Conservation (phyloP, 345 rosid genomes). For the Aethionema arabicum region DNA sequence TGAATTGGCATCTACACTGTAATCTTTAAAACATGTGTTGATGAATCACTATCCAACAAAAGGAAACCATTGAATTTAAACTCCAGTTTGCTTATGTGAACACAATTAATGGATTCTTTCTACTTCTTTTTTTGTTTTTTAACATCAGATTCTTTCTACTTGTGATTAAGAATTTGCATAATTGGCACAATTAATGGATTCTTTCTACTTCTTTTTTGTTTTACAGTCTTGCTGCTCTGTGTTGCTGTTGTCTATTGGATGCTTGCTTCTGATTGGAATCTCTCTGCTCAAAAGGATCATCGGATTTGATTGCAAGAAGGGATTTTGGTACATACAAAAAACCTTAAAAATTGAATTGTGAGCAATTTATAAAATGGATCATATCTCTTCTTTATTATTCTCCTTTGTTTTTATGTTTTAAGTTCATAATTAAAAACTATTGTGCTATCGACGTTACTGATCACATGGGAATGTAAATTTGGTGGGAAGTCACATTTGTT, state of each 20-base stretch:
- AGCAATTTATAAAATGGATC: background rate
- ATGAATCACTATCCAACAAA: too few relatives aligned
- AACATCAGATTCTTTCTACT: too few relatives aligned
- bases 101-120: too few relatives aligned
- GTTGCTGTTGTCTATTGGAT: conserved; percentile 42
- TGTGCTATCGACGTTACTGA: conserved; percentile 14
- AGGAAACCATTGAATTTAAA: too few relatives aligned
- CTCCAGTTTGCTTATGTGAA: too few relatives aligned
- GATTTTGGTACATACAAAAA: background rate
- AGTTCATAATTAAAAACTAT: conserved; percentile 3
- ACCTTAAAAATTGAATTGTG: conserved; percentile 1
- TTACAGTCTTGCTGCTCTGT: conserved; percentile 51
- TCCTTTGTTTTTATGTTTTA: conserved; percentile 23
- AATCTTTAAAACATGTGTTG: too few relatives aligned
- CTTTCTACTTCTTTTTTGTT: too few relatives aligned
- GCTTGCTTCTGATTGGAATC: conserved; percentile 44
- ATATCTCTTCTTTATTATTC: conserved; percentile 10
- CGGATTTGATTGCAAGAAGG: conserved; percentile 12
- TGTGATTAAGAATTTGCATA: background rate
- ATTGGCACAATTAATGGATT: too few relatives aligned
- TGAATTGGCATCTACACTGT: too few relatives aligned
- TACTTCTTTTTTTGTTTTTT: too few relatives aligned
- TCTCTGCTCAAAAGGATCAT: background rate
- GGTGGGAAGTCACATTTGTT: conserved; percentile 17
- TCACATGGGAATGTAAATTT: conserved; percentile 32